Percentiles rank a stretch among this genome's conserved stretches.
phyloP scores from a whole-genome alignment of 139 green algal species.

The Ettlia oleoabundans region DNA sequence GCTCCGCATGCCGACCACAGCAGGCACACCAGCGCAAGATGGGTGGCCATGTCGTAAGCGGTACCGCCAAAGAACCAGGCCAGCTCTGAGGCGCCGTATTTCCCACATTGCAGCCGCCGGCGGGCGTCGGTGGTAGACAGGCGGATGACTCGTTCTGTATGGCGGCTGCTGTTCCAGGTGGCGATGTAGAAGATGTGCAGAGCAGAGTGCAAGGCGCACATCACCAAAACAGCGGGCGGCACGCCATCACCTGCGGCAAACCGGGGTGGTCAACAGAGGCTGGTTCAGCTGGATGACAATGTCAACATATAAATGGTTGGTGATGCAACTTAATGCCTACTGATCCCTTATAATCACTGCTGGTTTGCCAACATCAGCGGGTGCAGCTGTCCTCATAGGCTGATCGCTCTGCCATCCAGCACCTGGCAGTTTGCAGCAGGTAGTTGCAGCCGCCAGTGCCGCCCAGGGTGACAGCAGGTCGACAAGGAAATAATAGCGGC shows the following conservation, averaged over 20 bases:
- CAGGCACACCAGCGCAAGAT: neutral
- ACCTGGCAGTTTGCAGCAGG: neutral
- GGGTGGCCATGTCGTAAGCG: neutral
- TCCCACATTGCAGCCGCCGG: neutral
- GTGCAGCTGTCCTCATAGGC: neutral
- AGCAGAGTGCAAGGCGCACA: neutral
- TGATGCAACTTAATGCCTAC: too few species aligned
- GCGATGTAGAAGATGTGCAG: slow-evolving; percentile 23
- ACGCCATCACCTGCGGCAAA: too few species aligned
- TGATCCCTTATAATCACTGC: too few species aligned
- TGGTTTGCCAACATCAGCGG: neutral
- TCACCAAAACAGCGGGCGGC: neutral
- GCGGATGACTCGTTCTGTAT: slow-evolving; percentile 23
- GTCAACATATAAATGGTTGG: too few species aligned
- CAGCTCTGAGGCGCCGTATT: neutral
- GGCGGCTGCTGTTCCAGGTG: slow-evolving; percentile 15
- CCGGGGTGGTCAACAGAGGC: too few species aligned
- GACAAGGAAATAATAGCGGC: slow-evolving; percentile 8
- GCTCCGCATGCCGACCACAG: neutral
- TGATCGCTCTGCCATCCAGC: too few species aligned
- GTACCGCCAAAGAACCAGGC: slow-evolving; percentile 8
- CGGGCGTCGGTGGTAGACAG: neutral
- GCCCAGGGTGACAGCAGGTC: slow-evolving; percentile 26
- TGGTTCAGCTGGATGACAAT: too few species aligned
- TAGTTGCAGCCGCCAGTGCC: neutral